These are phyloP conservation scores for Monosporozyma servazzii DNA, from an alignment of 805 yeast species.

Conservation along the genomic window DNA sequence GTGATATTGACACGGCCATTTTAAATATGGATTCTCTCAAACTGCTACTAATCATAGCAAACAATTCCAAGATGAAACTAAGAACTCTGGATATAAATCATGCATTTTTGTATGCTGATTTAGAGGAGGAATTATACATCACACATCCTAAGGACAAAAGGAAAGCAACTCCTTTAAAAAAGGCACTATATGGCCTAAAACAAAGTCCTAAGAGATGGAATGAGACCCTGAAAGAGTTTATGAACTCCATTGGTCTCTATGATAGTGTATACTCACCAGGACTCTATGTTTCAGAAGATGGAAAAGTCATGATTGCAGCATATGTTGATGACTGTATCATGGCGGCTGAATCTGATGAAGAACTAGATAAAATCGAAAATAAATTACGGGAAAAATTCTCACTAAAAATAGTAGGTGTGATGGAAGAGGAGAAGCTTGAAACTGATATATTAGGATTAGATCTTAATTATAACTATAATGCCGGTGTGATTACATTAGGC, in stretches of 20 bases:
- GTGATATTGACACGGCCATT: neutral
- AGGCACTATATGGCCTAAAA: constrained; percentile 5
- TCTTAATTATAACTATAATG: constrained; percentile 1
- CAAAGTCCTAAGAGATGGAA: constrained; percentile 5
- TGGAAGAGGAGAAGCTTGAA: constrained; percentile 2
- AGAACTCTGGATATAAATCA: constrained; percentile 4
- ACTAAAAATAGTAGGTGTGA: constrained; percentile 5
- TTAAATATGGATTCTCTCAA: constrained; percentile 1
- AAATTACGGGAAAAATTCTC: constrained; percentile 1
- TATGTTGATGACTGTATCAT: constrained; percentile 10
- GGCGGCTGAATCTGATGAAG: constrained; percentile 4
- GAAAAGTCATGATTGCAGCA: constrained; percentile 2
- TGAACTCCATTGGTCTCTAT: constrained; percentile 3
- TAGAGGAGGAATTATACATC: neutral
- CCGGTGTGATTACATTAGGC: neutral
- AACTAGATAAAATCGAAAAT: neutral
- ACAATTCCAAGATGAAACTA: neutral
- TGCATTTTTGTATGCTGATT: neutral
- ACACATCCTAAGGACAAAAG: neutral
- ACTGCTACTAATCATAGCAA: constrained; percentile 3
- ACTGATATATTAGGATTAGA: constrained; percentile 9
- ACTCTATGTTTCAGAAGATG: constrained; percentile 2
- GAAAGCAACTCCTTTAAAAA: neutral
- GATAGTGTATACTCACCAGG: constrained; percentile 8
- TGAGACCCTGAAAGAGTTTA: constrained; percentile 3